Evolutionary conservation across 441 rosid genomes (phyloP).

Genomic region (Populus hybrid): DNA sequence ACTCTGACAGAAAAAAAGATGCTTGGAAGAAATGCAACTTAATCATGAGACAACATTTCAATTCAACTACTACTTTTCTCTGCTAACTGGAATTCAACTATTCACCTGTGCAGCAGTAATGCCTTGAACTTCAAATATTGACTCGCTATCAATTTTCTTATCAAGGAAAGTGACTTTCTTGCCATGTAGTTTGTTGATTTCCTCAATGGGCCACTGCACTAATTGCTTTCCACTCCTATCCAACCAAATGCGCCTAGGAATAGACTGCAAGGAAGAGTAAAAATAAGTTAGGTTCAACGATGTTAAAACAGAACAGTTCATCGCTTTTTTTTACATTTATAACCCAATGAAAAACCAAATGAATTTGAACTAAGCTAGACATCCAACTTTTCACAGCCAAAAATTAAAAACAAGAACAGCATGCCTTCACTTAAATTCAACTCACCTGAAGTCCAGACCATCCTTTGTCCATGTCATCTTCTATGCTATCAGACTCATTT

Average conservation of each 20-base stretch:
- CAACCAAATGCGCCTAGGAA: constrained; percentile 63
- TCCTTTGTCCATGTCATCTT: constrained; percentile 53
- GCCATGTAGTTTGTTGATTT: constrained; percentile 31
- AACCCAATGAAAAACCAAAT: neutral
- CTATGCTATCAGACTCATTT: constrained; percentile 57
- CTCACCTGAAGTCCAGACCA: constrained; percentile 80
- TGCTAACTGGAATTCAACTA: neutral
- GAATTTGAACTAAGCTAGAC: neutral
- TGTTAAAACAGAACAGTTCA: neutral
- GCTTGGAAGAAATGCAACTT: neutral
- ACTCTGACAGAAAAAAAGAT: neutral
- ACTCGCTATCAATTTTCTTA: constrained; percentile 29
- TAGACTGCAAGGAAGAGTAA: constrained; percentile 33
- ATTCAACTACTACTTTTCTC: neutral
- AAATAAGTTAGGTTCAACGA: neutral
- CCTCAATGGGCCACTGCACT: constrained; percentile 64
- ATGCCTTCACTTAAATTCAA: neutral
- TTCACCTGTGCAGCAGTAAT: constrained; percentile 45
- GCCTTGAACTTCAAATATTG: constrained; percentile 37
- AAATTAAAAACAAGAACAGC: neutral
- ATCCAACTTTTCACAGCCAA: neutral
- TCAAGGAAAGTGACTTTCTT: constrained; percentile 21
- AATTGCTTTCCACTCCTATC: constrained; percentile 47
- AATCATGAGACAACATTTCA: neutral
- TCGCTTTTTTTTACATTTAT: neutral